Percentiles rank a stretch among this genome's conserved stretches.
Conservation (phyloP, 2,329 filamentous ascomycete genomes). For the Colletotrichum sp. region DNA sequence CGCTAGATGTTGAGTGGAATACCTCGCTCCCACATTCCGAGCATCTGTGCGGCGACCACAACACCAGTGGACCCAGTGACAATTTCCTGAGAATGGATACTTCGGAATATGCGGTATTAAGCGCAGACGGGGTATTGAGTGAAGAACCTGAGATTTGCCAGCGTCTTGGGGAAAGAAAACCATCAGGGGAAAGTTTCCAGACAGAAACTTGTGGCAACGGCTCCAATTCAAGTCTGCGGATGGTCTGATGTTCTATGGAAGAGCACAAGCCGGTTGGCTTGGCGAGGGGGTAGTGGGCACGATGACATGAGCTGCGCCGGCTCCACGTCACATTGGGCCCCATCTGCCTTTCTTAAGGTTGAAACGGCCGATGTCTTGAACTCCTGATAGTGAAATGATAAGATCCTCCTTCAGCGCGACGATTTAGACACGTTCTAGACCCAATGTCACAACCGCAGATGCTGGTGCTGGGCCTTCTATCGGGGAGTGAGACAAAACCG, state of each 20-base stretch:
- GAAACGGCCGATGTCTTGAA: neutral
- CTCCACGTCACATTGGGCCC: neutral
- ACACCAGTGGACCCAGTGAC: neutral
- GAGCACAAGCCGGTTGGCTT: neutral
- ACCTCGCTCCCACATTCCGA: neutral
- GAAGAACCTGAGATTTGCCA: neutral
- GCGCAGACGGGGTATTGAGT: neutral
- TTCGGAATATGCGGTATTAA: neutral
- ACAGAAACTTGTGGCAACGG: neutral
- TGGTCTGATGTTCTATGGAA: neutral
- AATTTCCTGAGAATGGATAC: neutral
- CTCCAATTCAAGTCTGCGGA: neutral
- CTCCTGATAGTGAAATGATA: neutral
- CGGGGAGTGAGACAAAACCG: fast-evolving
- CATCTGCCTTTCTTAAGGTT: neutral
- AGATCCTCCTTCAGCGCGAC: neutral
- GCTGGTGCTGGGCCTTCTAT: neutral
- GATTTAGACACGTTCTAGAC: neutral
- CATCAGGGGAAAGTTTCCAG: neutral
- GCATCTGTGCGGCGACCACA: neutral
- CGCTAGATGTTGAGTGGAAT: neutral
- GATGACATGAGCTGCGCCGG: neutral
- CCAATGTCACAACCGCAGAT: neutral
- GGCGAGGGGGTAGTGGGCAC: neutral
- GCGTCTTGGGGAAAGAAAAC: neutral